Conservation (phyloP, 2,329 filamentous ascomycete species). For the Macrophomina phaseolina region DNA sequence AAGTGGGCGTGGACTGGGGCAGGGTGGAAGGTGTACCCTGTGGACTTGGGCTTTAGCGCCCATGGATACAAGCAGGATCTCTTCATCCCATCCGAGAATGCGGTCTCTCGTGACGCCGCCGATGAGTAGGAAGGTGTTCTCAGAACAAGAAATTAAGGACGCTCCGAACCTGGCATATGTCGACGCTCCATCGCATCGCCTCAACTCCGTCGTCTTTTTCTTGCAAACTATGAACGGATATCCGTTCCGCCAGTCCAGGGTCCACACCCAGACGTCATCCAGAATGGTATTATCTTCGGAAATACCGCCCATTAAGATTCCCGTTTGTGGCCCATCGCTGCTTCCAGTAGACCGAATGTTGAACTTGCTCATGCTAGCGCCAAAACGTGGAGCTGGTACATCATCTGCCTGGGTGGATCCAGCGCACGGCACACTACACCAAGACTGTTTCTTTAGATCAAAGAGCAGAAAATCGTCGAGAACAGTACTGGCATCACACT, state of each 20-base stretch:
- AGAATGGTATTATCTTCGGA: conserved; percentile 66
- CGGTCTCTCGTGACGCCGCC: conserved; percentile 57
- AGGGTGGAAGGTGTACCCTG: conserved; percentile 27
- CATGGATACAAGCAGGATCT: conserved; percentile 55
- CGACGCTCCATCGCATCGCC: not conserved
- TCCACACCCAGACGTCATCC: conserved; percentile 70
- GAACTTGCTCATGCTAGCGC: conserved; percentile 59
- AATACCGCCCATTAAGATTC: conserved; percentile 77
- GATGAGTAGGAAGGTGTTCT: conserved; percentile 52
- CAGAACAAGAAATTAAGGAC: conserved; percentile 48
- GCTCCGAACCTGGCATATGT: conserved; percentile 58
- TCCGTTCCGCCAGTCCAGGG: conserved; percentile 43
- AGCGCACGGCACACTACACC: conserved; percentile 39
- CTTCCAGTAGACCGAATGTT: conserved; percentile 36
- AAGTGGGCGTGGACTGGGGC: conserved; percentile 62
- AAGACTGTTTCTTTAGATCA: conserved; percentile 56
- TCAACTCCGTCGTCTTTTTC: conserved; percentile 1
- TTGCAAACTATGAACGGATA: conserved; percentile 19
- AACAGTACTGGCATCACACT: conserved; percentile 35
- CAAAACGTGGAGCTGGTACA: conserved; percentile 60
- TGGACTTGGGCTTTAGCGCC: not conserved
- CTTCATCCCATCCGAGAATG: conserved; percentile 55
- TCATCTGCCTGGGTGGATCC: conserved; percentile 30
- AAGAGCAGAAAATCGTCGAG: conserved; percentile 46
- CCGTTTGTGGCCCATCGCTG: conserved; percentile 46